A percentile compares a stretch with the other conserved stretches of the same genome.
Evolutionary conservation across 768 basidiomycete species (phyloP).

Genomic region (Mrakia hoshinonis): DNA sequence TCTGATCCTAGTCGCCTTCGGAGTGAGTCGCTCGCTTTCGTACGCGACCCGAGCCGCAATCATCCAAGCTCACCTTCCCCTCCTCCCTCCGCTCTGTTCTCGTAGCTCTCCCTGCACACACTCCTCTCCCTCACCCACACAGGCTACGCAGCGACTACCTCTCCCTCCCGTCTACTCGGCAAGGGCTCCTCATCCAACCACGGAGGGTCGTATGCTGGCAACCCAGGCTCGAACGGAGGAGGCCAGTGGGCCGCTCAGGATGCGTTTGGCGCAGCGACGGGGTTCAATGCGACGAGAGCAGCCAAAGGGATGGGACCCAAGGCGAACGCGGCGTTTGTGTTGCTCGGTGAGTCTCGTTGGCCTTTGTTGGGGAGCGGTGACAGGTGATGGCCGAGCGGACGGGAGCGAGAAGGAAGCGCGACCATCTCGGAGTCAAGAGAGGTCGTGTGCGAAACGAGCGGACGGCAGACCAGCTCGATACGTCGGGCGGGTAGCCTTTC

Average conservation of each 20-base stretch:
- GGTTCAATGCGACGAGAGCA: conserved; percentile 28
- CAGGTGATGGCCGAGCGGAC: neutral
- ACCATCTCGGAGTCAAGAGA: no score
- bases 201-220: neutral
- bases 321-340: conserved; percentile 74
- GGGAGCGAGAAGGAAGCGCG: neutral
- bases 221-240: conserved; percentile 21
- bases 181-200: conserved; percentile 13
- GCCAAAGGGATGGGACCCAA: conserved; percentile 39
- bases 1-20: conserved; percentile 1
- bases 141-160: conserved; percentile 38
- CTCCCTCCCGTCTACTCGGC: conserved; percentile 31
- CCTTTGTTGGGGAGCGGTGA: neutral
- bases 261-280: conserved; percentile 23
- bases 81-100: neutral
- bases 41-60: neutral
- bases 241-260: conserved; percentile 32
- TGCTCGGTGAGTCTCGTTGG: conserved; percentile 44
- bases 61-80: neutral
- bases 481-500: no score
- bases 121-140: conserved; percentile 38
- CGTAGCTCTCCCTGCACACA: conserved; percentile 37
- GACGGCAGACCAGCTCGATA: no score
- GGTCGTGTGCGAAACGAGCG: no score
- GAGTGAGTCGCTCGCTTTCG: neutral